Conservation (phyloP, 352 stramenopile species). For the Pythium folliculosum region DNA sequence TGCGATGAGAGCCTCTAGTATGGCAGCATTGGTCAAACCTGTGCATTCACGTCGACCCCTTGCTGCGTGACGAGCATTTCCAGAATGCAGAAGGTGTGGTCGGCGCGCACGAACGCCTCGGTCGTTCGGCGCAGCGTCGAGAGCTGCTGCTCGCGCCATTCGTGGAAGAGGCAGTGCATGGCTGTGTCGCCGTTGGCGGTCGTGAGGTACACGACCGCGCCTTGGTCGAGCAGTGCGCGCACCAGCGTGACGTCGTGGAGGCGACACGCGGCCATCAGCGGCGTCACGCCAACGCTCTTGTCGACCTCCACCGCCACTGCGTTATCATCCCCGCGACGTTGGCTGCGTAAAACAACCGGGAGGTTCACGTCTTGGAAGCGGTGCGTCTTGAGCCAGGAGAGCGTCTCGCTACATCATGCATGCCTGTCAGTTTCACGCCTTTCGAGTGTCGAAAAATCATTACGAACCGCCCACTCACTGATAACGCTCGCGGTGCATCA, state of each 20-base stretch:
- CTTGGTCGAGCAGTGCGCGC: conserved; percentile 46
- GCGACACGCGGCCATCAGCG: conserved; percentile 69
- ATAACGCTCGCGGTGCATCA: conserved; percentile 46
- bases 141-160: conserved; percentile 34
- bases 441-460: not conserved
- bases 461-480: conserved; percentile 13
- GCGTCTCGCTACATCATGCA: conserved; percentile 44
- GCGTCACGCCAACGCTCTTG: conserved; percentile 50
- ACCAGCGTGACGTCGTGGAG: conserved; percentile 55
- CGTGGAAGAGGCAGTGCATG: conserved; percentile 61
- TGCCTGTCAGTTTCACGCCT: not conserved
- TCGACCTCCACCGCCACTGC: conserved; percentile 12
- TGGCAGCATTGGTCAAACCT: conserved; percentile 33
- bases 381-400: conserved; percentile 62
- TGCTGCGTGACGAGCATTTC: conserved; percentile 33
- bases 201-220: conserved; percentile 45
- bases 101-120: conserved; percentile 34
- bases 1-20: not conserved
- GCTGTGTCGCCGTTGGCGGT: conserved; percentile 73
- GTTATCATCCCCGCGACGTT: not conserved
- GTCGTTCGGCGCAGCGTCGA: conserved; percentile 36
- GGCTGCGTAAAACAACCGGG: conserved; percentile 33
- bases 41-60: conserved; percentile 46
- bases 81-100: conserved; percentile 46
- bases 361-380: conserved; percentile 73